Base-by-base conservation (phyloP, 371 early-diverging fungal genomes). In the Mortierella polycephala region DNA sequence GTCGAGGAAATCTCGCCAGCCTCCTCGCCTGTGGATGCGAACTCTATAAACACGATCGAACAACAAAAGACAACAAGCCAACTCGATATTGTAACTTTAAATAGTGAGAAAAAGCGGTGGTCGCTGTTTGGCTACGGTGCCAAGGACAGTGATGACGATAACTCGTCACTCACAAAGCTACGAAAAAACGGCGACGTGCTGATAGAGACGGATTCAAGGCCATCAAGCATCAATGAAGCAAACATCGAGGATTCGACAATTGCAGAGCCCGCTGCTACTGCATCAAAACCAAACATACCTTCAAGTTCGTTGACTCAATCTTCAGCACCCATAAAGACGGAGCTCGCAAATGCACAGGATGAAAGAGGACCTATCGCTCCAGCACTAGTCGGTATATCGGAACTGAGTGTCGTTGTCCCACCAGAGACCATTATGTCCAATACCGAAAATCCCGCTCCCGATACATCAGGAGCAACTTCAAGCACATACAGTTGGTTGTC, bases 401-500 rank as follows among this genome's bases (percentile, higher is more conserved):
- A 71, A 14, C 11, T 67, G 18, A 71, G 44, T 37, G 64, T 68
- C 1, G 56, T 56, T 30, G 64, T 71, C 5, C 60, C 68, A 18
- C 58, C 71, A 18, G 71, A 67, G 41, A 42, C 55, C 12, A 40
- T 55, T 6, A 21, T 23, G 3, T 41, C 61, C 52, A 44, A 67
- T 4, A 41, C 21, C 50, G 54, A 50, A 21, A 30, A 13, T 50
- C 11, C 14, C 62, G 1, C 42, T 21, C 37, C 40, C 50, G 14
- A 18, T 23, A 8, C 53, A 0, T 37, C 42, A 10, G 60, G 60
- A 16, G 59, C 64, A 42, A 12, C 40, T 5, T 66, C 75, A 0
- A 64, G 60, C 47, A 52, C 61, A 1, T 71, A 71, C 46, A 76
- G 68, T 40, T 79, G 80, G 80, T 69, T 72, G 7, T 79, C 80